Base-by-base conservation (phyloP, 2,329 filamentous ascomycete genomes). In the Ambrosiella cleistominuta region DNA sequence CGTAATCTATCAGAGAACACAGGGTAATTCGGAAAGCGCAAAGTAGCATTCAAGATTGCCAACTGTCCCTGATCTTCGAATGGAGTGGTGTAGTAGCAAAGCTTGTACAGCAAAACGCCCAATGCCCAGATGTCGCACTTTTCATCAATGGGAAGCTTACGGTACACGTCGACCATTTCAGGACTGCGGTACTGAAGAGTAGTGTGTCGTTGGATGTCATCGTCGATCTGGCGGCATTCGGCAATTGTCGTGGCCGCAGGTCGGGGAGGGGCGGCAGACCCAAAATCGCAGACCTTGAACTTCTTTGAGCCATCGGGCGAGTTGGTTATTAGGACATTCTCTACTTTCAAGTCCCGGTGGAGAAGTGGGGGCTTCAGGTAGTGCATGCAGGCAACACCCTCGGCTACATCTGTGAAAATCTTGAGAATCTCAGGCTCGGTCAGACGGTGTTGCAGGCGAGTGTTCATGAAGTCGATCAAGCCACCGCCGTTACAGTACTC, bases 391-490 rank as follows among this genome's bases (percentile, higher is more conserved):
- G 93, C 93, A 50, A 98, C 89, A 42, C 93, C 93, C 72, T 97
- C 91, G 53, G 90, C 86, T 58, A 96, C 88, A 69, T 98, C 93
- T 56, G 85, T 85, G 72, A 98, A 97, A 70, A 98, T 97, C 74
- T 90, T 86, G 65, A 98, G 75, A 64, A 98, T 95, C 75, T 98
- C 93, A 54, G 93, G 91, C 73, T 98, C 93, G 40, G 91, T 98
- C 70, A 98, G 76, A 55, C 93, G 86, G 69, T 98, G 90, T 72
- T 98, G 93, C 66, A 98, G 74, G 57, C 93, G 82, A 40, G 93
- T 98, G 72, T 98, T 98, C 93, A 98, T 98, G 69, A 97, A 98
- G 72, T 98, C 93, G 68, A 98, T 98, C 68, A 98, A 73, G 40
- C 93, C 91, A 63, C 93, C 93, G 55, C 93, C 93, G 66, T 86